phyloP scores from a whole-genome alignment of 495 filamentous ascomycete species.

The Tuber aestivum region DNA sequence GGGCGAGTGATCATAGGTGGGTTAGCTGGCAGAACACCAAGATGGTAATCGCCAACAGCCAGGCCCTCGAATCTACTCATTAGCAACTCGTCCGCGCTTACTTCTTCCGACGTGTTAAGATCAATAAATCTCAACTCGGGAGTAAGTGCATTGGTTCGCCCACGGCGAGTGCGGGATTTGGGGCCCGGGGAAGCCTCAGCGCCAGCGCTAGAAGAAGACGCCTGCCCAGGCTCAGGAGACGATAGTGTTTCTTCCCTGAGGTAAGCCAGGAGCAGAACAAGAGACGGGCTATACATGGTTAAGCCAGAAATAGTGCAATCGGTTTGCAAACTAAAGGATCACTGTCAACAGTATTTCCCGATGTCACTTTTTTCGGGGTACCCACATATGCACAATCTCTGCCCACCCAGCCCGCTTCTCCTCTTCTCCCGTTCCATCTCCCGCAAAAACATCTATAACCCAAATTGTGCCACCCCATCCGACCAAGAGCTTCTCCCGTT shows the following conservation, averaged over 20 bases:
- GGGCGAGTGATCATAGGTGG: constrained; percentile 52
- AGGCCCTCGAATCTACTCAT: constrained; percentile 79
- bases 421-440: constrained; percentile 61
- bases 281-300: constrained; percentile 87
- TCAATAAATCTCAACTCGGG: constrained; percentile 90
- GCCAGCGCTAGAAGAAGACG: constrained; percentile 30
- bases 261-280: constrained; percentile 85
- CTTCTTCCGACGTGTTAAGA: constrained; percentile 69
- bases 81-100: constrained; percentile 70
- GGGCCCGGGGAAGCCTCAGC: constrained; percentile 47
- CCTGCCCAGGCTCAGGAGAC: not conserved
- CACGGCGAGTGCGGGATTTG: constrained; percentile 54
- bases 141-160: constrained; percentile 66
- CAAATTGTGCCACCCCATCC: constrained; percentile 95
- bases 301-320: constrained; percentile 97
- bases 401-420: constrained; percentile 70
- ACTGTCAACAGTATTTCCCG: constrained; percentile 39
- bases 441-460: constrained; percentile 85
- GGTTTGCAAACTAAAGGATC: constrained; percentile 64
- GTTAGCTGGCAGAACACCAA: constrained; percentile 72
- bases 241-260: constrained; percentile 49
- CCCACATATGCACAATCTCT: constrained; percentile 85
- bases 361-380: constrained; percentile 19
- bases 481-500: constrained; percentile 73
- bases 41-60: constrained; percentile 86